Conservation (phyloP, 371 early-diverging fungal genomes). For the Smittium culicis region DNA sequence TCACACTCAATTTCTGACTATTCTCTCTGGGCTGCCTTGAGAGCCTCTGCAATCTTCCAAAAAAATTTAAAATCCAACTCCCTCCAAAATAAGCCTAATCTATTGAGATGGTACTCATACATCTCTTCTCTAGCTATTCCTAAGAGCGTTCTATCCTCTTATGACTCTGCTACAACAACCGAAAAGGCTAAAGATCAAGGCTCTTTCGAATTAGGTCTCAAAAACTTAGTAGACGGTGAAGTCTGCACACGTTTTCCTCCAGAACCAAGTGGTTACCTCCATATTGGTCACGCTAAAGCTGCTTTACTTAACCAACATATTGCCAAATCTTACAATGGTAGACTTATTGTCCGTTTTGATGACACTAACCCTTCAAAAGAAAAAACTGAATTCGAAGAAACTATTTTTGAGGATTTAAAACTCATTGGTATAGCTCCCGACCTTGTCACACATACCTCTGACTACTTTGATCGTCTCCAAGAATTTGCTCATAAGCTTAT, state of each 20-base stretch:
- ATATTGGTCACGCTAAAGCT: slow-evolving; percentile 99
- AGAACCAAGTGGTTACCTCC: slow-evolving; percentile 96
- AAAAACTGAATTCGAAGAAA: slow-evolving; percentile 86
- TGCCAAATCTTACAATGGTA: slow-evolving; percentile 85
- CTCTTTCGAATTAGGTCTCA: slow-evolving; percentile 80
- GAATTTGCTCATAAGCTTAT: slow-evolving; percentile 79
- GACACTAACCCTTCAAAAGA: slow-evolving; percentile 99
- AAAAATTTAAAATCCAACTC: slow-evolving; percentile 51
- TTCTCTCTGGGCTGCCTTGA: slow-evolving; percentile 75
- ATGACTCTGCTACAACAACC: neutral
- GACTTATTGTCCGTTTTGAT: slow-evolving; percentile 95
- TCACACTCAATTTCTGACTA: slow-evolving; percentile 65
- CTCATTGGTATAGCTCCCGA: slow-evolving; percentile 79
- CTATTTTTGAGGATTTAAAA: slow-evolving; percentile 82
- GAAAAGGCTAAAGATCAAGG: slow-evolving; percentile 57
- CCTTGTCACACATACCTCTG: slow-evolving; percentile 80
- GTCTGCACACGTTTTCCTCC: slow-evolving; percentile 98
- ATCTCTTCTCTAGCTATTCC: slow-evolving; percentile 48
- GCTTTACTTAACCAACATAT: slow-evolving; percentile 97
- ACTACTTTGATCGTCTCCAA: slow-evolving; percentile 86
- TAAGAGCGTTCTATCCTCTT: neutral
- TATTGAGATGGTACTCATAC: slow-evolving; percentile 72
- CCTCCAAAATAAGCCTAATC: slow-evolving; percentile 48
- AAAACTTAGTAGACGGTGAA: slow-evolving; percentile 64
- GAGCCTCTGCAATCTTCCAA: slow-evolving; percentile 63